These are phyloP conservation scores for Tuber microsphaerosporum DNA, from an alignment of 495 filamentous ascomycete genomes.

Conservation along the genomic window DNA sequence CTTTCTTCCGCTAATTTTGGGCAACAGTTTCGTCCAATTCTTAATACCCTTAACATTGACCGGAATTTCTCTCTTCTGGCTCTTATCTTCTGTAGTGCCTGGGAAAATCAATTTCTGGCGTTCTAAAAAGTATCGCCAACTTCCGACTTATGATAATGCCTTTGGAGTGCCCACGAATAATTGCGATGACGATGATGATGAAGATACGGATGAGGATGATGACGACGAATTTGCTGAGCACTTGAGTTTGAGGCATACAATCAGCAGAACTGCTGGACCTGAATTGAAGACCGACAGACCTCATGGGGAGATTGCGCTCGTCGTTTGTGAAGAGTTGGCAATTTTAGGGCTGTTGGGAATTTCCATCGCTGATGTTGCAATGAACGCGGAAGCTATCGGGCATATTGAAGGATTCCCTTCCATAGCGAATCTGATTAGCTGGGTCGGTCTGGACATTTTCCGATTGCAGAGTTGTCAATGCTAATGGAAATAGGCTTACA, in stretches of 20 bases:
- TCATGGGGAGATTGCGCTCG: constrained; percentile 59
- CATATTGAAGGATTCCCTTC: constrained; percentile 46
- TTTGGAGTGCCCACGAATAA: constrained; percentile 7
- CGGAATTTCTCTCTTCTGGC: constrained; percentile 60
- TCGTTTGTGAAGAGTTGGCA: constrained; percentile 66
- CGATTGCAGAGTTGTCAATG: neutral
- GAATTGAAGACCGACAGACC: constrained; percentile 73
- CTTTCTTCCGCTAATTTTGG: neutral
- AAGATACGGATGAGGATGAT: constrained; percentile 49
- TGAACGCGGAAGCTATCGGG: constrained; percentile 49
- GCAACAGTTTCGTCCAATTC: constrained; percentile 69
- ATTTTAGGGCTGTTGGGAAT: constrained; percentile 63
- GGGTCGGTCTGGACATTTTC: constrained; percentile 55
- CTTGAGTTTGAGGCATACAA: constrained; percentile 57
- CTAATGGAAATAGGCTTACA: constrained; percentile 61
- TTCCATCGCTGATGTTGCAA: constrained; percentile 56
- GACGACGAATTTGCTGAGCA: constrained; percentile 63
- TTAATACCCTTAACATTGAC: constrained; percentile 69
- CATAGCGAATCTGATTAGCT: constrained; percentile 42
- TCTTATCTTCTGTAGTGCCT: constrained; percentile 52
- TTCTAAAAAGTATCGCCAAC: constrained; percentile 40
- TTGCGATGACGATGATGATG: constrained; percentile 37
- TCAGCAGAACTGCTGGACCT: constrained; percentile 54
- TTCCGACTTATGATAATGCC: constrained; percentile 50
- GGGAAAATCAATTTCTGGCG: constrained; percentile 48